Conservation (phyloP, 306 rosid genomes). For the Dryas alaskensis region DNA sequence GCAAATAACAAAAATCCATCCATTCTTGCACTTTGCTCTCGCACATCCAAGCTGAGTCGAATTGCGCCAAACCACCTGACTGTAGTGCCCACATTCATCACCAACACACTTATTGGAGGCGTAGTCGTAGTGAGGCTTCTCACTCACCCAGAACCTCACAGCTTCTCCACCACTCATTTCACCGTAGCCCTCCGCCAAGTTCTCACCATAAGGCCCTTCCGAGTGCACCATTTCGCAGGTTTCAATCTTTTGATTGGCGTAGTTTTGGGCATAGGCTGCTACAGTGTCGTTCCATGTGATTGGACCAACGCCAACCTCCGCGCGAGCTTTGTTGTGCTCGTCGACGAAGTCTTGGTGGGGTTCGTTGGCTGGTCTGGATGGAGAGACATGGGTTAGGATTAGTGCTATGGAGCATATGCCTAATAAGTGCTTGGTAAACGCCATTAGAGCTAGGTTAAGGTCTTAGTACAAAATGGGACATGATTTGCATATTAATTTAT, state of each 20-base stretch:
- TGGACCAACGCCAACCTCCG: slow-evolving; percentile 22
- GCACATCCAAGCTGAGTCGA: slow-evolving; percentile 51
- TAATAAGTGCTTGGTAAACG: background rate
- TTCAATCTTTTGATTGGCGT: slow-evolving; percentile 26
- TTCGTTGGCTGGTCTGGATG: slow-evolving; percentile 17
- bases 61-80: slow-evolving; percentile 53
- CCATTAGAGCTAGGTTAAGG: no score
- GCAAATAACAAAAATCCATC: slow-evolving; percentile 48
- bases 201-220: slow-evolving; percentile 52
- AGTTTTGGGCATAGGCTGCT: slow-evolving; percentile 45
- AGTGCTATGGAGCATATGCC: background rate
- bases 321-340: slow-evolving; percentile 36
- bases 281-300: slow-evolving; percentile 29
- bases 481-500: no score
- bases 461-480: no score
- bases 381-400: background rate
- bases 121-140: slow-evolving; percentile 44
- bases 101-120: slow-evolving; percentile 39
- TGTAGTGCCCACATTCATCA: slow-evolving; percentile 54
- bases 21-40: slow-evolving; percentile 40
- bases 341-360: slow-evolving; percentile 27
- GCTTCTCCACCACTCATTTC: slow-evolving; percentile 37
- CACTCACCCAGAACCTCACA: slow-evolving; percentile 48
- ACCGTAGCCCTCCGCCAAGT: slow-evolving; percentile 44
- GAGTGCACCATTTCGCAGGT: slow-evolving; percentile 60